These are phyloP conservation scores for Metschnikowia dekortorum DNA, from an alignment of 805 yeast species.

Conservation along the genomic window DNA sequence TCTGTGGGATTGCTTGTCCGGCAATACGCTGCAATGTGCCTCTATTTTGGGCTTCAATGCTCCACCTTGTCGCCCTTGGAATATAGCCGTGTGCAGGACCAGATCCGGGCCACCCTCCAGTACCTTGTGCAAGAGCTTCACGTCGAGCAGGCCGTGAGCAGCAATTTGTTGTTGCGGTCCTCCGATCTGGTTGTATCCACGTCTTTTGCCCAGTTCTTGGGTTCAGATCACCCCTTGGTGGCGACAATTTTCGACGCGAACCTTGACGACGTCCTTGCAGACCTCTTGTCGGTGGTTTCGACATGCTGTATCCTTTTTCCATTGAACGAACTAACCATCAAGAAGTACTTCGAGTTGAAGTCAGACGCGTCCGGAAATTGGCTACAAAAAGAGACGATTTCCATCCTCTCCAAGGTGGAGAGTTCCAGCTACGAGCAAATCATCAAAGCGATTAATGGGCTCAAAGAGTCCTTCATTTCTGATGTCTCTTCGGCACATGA, in stretches of 20 bases:
- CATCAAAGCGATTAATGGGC: slow-evolving; percentile 17
- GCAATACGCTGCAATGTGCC: slow-evolving; percentile 6
- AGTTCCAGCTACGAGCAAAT: slow-evolving; percentile 21
- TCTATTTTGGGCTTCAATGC: slow-evolving; percentile 11
- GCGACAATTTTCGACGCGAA: neutral
- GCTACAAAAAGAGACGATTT: slow-evolving; percentile 25
- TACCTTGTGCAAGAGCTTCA: slow-evolving; percentile 3
- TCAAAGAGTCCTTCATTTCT: slow-evolving; percentile 20
- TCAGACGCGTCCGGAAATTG: slow-evolving; percentile 10
- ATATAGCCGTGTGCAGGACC: slow-evolving; percentile 25
- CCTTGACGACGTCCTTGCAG: slow-evolving; percentile 1
- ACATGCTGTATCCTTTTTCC: slow-evolving; percentile 34
- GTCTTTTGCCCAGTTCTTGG: slow-evolving; percentile 17
- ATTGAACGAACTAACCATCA: slow-evolving; percentile 31
- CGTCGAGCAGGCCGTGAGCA: neutral
- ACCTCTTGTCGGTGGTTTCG: slow-evolving; percentile 11
- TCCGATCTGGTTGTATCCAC: neutral
- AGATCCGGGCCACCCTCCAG: slow-evolving; percentile 22
- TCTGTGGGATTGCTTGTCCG: slow-evolving; percentile 4
- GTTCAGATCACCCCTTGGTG: slow-evolving; percentile 5
- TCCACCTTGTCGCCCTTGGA: slow-evolving; percentile 23
- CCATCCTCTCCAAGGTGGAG: slow-evolving; percentile 22
- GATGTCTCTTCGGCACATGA: slow-evolving; percentile 7
- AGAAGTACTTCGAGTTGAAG: slow-evolving; percentile 24
- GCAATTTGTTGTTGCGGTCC: neutral